phyloP scores from a whole-genome alignment of 1,284 basidiomycete genomes.

The Apiotrichum brassicae region DNA sequence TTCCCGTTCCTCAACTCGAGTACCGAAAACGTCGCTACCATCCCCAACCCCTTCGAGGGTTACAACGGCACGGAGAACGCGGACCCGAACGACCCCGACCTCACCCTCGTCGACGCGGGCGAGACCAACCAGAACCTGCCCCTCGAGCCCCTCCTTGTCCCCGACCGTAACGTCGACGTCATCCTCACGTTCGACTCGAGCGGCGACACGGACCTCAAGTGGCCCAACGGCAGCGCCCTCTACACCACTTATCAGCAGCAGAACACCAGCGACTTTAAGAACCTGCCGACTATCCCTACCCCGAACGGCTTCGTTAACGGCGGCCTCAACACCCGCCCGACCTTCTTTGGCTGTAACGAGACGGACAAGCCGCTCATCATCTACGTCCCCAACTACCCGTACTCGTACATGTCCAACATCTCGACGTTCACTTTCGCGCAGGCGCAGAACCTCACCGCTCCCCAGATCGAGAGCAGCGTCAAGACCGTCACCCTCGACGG shows the following conservation, averaged over 20 bases:
- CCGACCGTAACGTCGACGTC: slow-evolving; percentile 49
- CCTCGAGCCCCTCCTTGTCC: slow-evolving; percentile 50
- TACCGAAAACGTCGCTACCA: slow-evolving; percentile 31
- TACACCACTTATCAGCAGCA: slow-evolving; percentile 27
- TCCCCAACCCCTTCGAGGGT: slow-evolving; percentile 47
- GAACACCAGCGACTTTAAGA: slow-evolving; percentile 28
- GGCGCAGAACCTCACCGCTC: slow-evolving; percentile 32
- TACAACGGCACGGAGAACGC: slow-evolving; percentile 29
- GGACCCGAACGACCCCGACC: slow-evolving; percentile 18
- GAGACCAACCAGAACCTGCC: slow-evolving; percentile 50
- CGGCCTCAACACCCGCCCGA: slow-evolving; percentile 52
- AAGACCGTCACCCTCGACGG: slow-evolving; percentile 35
- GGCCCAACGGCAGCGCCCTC: slow-evolving; percentile 51
- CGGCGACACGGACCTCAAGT: slow-evolving; percentile 49
- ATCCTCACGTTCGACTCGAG: slow-evolving; percentile 52
- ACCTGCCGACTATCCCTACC: slow-evolving; percentile 48
- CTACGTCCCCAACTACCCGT: slow-evolving; percentile 51
- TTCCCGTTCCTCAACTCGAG: slow-evolving; percentile 32
- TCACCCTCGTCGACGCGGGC: slow-evolving; percentile 50
- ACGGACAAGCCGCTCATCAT: slow-evolving; percentile 46
- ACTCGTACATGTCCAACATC: slow-evolving; percentile 41
- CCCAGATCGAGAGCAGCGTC: slow-evolving; percentile 29
- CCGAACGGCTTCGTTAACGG: slow-evolving; percentile 50
- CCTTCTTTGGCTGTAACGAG: slow-evolving; percentile 44
- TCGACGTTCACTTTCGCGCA: slow-evolving; percentile 46